phyloP scores from a whole-genome alignment of 73 alveolate species.

The Paramecium sonneborni region DNA sequence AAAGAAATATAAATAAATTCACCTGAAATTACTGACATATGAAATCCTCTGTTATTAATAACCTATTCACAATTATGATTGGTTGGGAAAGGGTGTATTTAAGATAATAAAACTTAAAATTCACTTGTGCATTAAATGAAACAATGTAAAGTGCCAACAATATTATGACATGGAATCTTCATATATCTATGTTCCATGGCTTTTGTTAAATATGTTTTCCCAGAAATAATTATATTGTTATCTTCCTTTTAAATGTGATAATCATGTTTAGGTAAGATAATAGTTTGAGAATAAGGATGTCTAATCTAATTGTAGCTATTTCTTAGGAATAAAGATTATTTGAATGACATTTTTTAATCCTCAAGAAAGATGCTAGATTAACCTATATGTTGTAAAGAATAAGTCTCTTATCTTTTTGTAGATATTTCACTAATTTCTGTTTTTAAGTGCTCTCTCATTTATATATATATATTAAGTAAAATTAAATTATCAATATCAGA shows the following conservation, averaged over 20 bases:
- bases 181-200: constrained; percentile 10
- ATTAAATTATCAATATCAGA: background rate
- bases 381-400: background rate
- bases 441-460: background rate
- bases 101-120: background rate
- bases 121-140: background rate
- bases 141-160: background rate
- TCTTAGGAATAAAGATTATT: background rate
- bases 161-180: background rate
- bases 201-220: background rate
- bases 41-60: constrained; percentile 8
- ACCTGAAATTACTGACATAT: background rate
- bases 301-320: background rate
- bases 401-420: background rate
- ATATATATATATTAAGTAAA: background rate
- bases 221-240: background rate
- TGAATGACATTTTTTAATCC: background rate
- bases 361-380: background rate
- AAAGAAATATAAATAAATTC: background rate
- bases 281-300: background rate
- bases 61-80: background rate
- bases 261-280: background rate
- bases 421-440: background rate
- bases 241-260: background rate
- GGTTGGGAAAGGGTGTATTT: constrained; percentile 1